phyloP scores from a whole-genome alignment of 192 early-diverging fungal genomes.

The Coemansia sp. region DNA sequence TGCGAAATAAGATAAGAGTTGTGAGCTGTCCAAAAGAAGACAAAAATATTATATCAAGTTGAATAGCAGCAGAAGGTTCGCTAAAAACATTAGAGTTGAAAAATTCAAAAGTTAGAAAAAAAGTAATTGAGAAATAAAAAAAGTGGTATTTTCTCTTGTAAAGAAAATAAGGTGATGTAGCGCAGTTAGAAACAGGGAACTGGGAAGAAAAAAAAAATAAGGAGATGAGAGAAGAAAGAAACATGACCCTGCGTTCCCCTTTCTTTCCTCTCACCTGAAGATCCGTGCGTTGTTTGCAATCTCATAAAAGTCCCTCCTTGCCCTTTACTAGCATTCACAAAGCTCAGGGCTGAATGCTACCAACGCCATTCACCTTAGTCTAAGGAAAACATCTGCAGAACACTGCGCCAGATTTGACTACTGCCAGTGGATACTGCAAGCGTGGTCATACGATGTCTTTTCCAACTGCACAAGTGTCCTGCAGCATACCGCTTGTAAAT shows the following conservation, averaged over 20 bases:
- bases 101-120: not conserved
- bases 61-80: not conserved
- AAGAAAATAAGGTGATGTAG: not conserved
- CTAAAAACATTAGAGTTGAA: not conserved
- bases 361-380: not conserved
- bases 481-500: not conserved
- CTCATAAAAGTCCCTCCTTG: not conserved
- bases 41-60: not conserved
- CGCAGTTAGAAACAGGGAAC: not conserved
- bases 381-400: not conserved
- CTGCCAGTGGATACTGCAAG: no score
- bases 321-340: not conserved
- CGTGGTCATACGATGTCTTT: no score
- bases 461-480: not conserved
- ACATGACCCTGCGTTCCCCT: no score
- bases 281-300: conserved; percentile 1
- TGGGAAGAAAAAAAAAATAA: not conserved
- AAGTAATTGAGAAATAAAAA: not conserved
- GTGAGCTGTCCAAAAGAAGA: not conserved
- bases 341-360: not conserved
- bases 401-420: not conserved
- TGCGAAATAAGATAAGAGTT: not conserved
- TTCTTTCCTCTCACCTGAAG: not conserved
- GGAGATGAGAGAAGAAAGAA: conserved; percentile 10
- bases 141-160: not conserved